Conservation (phyloP, 2,329 filamentous ascomycete species). For the Tolypocladium pustulatum region DNA sequence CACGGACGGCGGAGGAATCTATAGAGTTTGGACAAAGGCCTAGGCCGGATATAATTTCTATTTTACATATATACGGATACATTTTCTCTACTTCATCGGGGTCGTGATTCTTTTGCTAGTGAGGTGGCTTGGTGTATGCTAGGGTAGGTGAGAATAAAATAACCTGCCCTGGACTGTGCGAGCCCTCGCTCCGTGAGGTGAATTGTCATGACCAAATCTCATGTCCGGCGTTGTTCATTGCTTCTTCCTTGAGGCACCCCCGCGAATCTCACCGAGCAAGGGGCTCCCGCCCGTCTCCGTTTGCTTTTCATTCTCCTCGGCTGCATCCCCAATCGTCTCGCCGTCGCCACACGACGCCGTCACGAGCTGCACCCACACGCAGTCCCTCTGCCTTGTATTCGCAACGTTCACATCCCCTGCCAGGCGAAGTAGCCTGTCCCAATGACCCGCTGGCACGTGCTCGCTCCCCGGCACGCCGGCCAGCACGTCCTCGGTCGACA, state of each 20-base stretch:
- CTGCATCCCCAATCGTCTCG: not conserved
- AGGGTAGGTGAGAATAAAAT: not conserved
- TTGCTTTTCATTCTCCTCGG: not conserved
- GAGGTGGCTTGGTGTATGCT: not conserved
- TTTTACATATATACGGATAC: not conserved
- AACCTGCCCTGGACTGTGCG: not conserved
- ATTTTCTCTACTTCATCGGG: not conserved
- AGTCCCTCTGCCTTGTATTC: not conserved
- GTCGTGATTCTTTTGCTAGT: not conserved
- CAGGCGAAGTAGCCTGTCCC: slow-evolving; percentile 5
- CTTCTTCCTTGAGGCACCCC: not conserved
- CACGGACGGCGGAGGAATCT: not conserved
- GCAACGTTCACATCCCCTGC: slow-evolving; percentile 1
- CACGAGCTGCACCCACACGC: slow-evolving; percentile 3
- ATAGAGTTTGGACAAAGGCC: not conserved
- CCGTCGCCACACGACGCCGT: slow-evolving; percentile 4
- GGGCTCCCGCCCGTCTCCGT: not conserved
- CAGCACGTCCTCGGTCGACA: slow-evolving; percentile 4
- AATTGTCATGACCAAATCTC: not conserved
- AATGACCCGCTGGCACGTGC: slow-evolving; percentile 6
- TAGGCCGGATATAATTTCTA: not conserved
- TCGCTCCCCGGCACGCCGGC: slow-evolving; percentile 2
- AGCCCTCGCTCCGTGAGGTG: not conserved
- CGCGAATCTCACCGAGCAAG: not conserved
- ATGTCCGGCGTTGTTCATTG: not conserved